Evolutionary conservation across 768 basidiomycete genomes (phyloP), one percentile per base, ranked within the genome.

Genomic region (Calvatia gigantea): DNA sequence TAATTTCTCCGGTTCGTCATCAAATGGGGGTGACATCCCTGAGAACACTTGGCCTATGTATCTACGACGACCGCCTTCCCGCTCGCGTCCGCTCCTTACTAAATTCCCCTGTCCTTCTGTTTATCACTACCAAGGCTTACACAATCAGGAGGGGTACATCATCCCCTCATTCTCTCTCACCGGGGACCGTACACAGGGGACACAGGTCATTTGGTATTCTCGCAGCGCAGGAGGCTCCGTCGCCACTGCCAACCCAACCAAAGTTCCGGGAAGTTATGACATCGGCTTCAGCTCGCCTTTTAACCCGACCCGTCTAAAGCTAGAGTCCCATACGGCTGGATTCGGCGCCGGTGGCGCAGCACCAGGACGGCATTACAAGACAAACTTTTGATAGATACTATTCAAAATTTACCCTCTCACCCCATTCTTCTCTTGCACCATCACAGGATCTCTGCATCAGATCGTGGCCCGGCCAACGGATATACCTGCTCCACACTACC

Each of bases 1-100:
- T 42, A 25, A 23, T 21, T 19, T 42, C 41, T 11, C 25, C 41
- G 9, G 23, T 42, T 12, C 41, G 19, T 42, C 41, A 42, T 23
- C 21, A 23, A 42, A n/a, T n/a, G n/a, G 12, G 17, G 35, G 5
- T 37, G 35, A 14, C 35, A 37, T 12, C 41, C 41, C 11, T 21
- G 41, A 42, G 41, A 42, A 25, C 19, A 21, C 21, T n/a, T n/a
- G n/a, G n/a, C n/a, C 19, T 23, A 25, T 23, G 19, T 11, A 42
- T 25, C 41, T 25, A 19, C 19, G 41, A 42, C 41, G 41, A 21
- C 29, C 33, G 25, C 41, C 28, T 23, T 42, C 35, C 17, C 37
- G 12, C 45, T 37, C n/a, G 35, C 17, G n/a, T 35, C 52, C 52
- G 35, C 43, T 32, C 43, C 41, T 54, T 44, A 35, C n/a, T 33